Evolutionary conservation across 1,284 basidiomycete genomes (phyloP).

Genomic region (Chondrostereum purpureum): DNA sequence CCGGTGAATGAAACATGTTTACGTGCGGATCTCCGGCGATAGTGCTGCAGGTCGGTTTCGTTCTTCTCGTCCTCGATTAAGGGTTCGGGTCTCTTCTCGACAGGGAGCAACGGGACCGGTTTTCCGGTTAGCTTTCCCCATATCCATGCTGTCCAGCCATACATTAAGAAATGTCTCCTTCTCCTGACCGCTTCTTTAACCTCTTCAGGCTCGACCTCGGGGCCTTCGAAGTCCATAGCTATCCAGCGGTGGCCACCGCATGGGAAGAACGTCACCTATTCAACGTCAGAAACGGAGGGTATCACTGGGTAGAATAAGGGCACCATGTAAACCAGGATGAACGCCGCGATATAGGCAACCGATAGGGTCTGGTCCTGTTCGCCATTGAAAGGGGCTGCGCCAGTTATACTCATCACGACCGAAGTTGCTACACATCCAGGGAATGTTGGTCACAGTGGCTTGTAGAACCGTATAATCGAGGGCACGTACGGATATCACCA

Average conservation of each 20-base stretch:
- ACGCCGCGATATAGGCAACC: constrained; percentile 53
- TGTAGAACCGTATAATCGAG: background rate
- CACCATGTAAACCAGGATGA: constrained; percentile 39
- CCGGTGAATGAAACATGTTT: background rate
- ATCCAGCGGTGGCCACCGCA: constrained; percentile 47
- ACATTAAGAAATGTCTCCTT: constrained; percentile 21
- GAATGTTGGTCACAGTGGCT: background rate
- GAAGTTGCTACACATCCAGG: constrained; percentile 45
- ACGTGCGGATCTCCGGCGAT: background rate
- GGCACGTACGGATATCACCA: constrained; percentile 59
- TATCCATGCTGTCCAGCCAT: constrained; percentile 9
- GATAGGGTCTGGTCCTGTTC: constrained; percentile 45
- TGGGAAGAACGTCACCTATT: constrained; percentile 58
- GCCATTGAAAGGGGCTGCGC: constrained; percentile 45
- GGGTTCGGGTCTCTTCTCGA: background rate
- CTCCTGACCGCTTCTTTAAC: constrained; percentile 33
- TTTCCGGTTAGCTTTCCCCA: background rate
- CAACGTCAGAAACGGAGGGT: constrained; percentile 2
- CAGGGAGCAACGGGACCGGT: constrained; percentile 2
- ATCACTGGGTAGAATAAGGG: too few relatives aligned
- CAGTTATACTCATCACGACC: constrained; percentile 49
- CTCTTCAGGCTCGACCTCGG: constrained; percentile 51
- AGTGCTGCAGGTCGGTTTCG: background rate
- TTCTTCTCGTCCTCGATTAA: background rate
- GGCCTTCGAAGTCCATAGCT: constrained; percentile 54